These are phyloP conservation scores for Plantago lanceolata DNA, from an alignment of 305 asterid species.

Conservation along the genomic window DNA sequence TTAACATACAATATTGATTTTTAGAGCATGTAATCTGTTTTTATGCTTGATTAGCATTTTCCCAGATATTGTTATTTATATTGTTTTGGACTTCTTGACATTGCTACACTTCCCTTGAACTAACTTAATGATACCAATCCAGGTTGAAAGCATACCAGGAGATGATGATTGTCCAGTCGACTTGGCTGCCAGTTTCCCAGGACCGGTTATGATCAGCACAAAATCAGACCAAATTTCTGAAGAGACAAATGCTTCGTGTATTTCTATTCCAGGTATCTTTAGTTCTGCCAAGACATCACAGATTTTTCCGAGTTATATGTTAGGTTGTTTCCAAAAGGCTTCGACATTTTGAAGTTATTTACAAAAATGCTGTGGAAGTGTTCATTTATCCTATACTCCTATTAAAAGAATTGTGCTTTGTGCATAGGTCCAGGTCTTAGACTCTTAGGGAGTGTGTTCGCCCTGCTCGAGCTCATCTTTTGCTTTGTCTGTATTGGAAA, in stretches of 20 bases:
- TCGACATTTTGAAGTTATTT: too few relatives aligned
- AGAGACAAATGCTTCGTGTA: slow-evolving; percentile 25
- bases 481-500: too few relatives aligned
- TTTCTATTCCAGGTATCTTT: slow-evolving; percentile 36
- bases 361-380: too few relatives aligned
- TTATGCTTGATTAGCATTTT: not conserved
- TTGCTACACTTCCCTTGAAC: not conserved
- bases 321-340: not conserved
- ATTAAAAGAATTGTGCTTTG: not conserved
- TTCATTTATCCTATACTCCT: too few relatives aligned
- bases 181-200: slow-evolving; percentile 21
- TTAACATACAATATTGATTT: not conserved
- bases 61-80: slow-evolving; percentile 1
- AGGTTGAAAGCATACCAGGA: slow-evolving; percentile 36
- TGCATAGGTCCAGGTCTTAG: not conserved
- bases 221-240: slow-evolving; percentile 25
- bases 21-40: not conserved
- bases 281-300: not conserved
- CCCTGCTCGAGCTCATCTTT: not conserved
- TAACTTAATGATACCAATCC: slow-evolving; percentile 26
- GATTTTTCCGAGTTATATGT: not conserved
- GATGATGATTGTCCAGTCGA: slow-evolving; percentile 21
- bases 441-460: not conserved
- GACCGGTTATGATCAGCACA: slow-evolving; percentile 15
- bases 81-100: not conserved